Conservation (phyloP, 345 rosid genomes). For the Aegle marmelos region DNA sequence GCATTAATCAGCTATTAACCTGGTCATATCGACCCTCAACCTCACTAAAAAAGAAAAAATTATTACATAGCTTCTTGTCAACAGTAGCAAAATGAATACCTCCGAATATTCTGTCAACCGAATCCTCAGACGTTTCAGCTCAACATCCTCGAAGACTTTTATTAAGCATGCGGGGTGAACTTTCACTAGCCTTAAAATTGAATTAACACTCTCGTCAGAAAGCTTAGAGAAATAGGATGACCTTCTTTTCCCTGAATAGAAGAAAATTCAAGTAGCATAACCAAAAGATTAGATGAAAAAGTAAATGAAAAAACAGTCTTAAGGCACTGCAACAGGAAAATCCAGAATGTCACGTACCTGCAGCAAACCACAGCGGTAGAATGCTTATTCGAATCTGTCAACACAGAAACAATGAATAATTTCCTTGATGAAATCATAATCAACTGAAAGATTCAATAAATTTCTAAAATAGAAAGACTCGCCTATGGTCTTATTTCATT, state of each 20-base stretch:
- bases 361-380: conserved; percentile 65
- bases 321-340: conserved; percentile 17
- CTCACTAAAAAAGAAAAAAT: conserved; percentile 1
- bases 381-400: conserved; percentile 58
- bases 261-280: conserved; percentile 9
- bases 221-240: conserved; percentile 43
- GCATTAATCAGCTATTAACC: background rate
- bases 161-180: conserved; percentile 28
- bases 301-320: background rate
- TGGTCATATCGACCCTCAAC: conserved; percentile 1
- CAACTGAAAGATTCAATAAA: background rate
- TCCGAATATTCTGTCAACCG: conserved; percentile 60
- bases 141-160: conserved; percentile 34
- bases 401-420: conserved; percentile 17
- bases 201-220: conserved; percentile 45
- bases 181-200: conserved; percentile 38
- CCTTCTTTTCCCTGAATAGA: conserved; percentile 53
- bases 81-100: conserved; percentile 36
- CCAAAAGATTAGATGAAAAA: background rate
- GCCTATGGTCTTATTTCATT: background rate
- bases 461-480: background rate
- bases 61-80: conserved; percentile 15
- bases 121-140: conserved; percentile 40
- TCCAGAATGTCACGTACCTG: conserved; percentile 44
- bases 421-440: conserved; percentile 16